Percentiles rank a stretch among this genome's conserved stretches.
Evolutionary conservation across 2,329 filamentous ascomycete genomes (phyloP).

Genomic region (Rutstroemia sp.): DNA sequence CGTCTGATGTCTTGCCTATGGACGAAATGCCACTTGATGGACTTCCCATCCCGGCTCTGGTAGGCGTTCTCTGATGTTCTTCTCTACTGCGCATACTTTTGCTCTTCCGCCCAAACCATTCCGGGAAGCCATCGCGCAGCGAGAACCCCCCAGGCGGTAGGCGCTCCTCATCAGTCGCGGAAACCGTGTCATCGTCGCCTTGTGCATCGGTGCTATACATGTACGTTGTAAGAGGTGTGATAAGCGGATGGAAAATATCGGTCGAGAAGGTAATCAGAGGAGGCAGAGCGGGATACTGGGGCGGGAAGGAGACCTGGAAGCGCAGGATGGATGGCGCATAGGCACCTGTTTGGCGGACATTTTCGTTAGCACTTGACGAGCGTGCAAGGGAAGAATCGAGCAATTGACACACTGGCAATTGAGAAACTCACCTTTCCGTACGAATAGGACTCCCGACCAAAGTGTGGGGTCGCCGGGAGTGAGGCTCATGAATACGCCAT

Average conservation of each 20-base stretch:
- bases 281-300: slow-evolving; percentile 69
- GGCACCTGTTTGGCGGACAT: slow-evolving; percentile 52
- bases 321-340: slow-evolving; percentile 82
- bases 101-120: slow-evolving; percentile 68
- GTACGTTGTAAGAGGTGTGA: slow-evolving; percentile 90
- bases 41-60: slow-evolving; percentile 15
- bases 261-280: slow-evolving; percentile 83
- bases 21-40: background rate
- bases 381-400: background rate
- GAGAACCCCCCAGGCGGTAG: slow-evolving; percentile 87
- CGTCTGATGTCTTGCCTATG: slow-evolving; percentile 7
- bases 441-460: slow-evolving; percentile 89
- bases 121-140: slow-evolving; percentile 80
- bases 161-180: slow-evolving; percentile 74
- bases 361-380: background rate
- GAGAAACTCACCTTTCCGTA: slow-evolving; percentile 65
- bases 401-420: background rate
- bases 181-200: slow-evolving; percentile 63
- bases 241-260: slow-evolving; percentile 90
- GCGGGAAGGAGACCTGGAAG: slow-evolving; percentile 83
- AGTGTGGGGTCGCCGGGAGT: slow-evolving; percentile 72
- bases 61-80: slow-evolving; percentile 20
- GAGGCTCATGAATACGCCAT: slow-evolving; percentile 80
- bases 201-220: slow-evolving; percentile 79
- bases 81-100: slow-evolving; percentile 1